These are phyloP conservation scores for Cryptosporidium felis DNA, from an alignment of 169 alveolate genomes.

Conservation along the genomic window DNA sequence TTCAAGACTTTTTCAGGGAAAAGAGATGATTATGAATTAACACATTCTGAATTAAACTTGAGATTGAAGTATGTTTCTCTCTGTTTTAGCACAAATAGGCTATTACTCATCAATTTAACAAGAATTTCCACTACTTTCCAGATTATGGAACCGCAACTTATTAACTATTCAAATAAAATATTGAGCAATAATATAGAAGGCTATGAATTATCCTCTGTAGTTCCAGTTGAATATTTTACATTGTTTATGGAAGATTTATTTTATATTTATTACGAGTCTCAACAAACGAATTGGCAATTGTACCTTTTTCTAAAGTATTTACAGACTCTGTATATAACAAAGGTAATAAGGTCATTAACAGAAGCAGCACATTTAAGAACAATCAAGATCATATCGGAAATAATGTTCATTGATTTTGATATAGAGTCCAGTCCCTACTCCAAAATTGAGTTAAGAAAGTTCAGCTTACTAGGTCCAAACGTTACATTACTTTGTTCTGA, in stretches of 20 bases:
- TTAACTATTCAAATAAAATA: conserved; percentile 14
- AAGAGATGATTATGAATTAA: neutral
- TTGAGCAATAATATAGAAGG: too few species aligned
- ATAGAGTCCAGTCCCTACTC: neutral
- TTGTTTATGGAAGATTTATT: neutral
- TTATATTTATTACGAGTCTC: neutral
- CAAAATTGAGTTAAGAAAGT: neutral
- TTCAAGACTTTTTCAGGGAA: neutral
- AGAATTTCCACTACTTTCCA: neutral
- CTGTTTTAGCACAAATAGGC: neutral
- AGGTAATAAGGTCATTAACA: neutral
- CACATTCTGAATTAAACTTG: neutral
- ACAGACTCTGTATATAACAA: neutral
- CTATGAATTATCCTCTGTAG: too few species aligned
- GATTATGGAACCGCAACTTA: conserved; percentile 1
- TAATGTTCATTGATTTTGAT: neutral
- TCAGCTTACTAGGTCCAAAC: conserved; percentile 24
- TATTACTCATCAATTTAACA: neutral
- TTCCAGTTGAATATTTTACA: too few species aligned
- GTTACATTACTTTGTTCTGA: conserved; percentile 1
- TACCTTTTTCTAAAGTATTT: neutral
- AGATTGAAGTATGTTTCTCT: neutral
- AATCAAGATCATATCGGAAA: neutral
- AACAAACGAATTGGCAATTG: neutral
- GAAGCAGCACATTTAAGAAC: neutral